phyloP scores from a whole-genome alignment of 2,329 filamentous ascomycete species.

The Ascochyta clinopodiicola region DNA sequence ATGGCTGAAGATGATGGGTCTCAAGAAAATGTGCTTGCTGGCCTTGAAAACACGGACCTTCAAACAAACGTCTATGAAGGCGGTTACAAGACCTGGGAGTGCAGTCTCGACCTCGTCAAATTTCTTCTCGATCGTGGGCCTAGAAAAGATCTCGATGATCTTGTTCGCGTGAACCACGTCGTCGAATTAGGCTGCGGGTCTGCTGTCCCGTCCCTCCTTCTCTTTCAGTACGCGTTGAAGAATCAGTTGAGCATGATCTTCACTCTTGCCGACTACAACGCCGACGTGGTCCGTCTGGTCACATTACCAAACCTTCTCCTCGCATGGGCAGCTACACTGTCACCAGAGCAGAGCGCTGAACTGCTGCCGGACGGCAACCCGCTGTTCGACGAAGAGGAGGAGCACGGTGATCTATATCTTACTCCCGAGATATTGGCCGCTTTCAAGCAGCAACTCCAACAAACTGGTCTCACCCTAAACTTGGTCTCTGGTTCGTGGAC shows the following conservation, averaged over 20 bases:
- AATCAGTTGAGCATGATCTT: slow-evolving; percentile 62
- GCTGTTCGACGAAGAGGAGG: slow-evolving; percentile 17
- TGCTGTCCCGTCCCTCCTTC: slow-evolving; percentile 72
- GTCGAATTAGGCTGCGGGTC: slow-evolving; percentile 78
- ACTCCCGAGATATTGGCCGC: slow-evolving; percentile 62
- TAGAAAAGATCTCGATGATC: slow-evolving; percentile 57
- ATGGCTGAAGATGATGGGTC: slow-evolving; percentile 69
- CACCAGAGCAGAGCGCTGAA: slow-evolving; percentile 19
- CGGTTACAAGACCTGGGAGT: slow-evolving; percentile 91
- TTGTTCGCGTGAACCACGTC: slow-evolving; percentile 57
- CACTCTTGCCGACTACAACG: slow-evolving; percentile 80
- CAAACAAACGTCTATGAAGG: slow-evolving; percentile 85
- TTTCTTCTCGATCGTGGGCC: slow-evolving; percentile 60
- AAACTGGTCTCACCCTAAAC: slow-evolving; percentile 62
- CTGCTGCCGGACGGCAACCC: slow-evolving; percentile 32
- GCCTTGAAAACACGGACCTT: slow-evolving; percentile 68
- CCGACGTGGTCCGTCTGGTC: slow-evolving; percentile 76
- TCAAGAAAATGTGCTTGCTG: slow-evolving; percentile 37
- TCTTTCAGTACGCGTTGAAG: slow-evolving; percentile 69
- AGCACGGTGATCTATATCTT: slow-evolving; percentile 67
- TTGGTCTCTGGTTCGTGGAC: slow-evolving; percentile 82
- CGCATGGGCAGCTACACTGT: slow-evolving; percentile 59
- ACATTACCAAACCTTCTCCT: slow-evolving; percentile 81
- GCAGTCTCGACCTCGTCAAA: slow-evolving; percentile 78
- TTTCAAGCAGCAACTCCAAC: slow-evolving; percentile 63